Percentiles rank a stretch among this genome's conserved stretches.
phyloP scores from a whole-genome alignment of 768 basidiomycete species.

The Boletales sp. region DNA sequence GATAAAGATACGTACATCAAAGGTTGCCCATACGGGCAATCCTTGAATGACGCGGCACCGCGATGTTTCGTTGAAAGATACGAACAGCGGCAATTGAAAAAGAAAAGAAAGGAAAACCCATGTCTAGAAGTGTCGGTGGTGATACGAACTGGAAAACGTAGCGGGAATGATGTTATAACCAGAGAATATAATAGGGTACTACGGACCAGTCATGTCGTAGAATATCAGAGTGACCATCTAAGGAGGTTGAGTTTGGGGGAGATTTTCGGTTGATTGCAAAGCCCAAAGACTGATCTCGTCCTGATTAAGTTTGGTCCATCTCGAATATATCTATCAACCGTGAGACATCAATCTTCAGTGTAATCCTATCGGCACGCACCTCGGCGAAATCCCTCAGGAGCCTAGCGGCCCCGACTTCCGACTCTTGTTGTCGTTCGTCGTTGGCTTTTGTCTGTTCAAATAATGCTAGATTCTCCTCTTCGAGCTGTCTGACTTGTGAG shows the following conservation, averaged over 20 bases:
- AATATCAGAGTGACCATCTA: background rate
- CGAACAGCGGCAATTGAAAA: too few relatives aligned
- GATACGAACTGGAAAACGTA: too few relatives aligned
- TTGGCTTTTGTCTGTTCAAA: conserved; percentile 50
- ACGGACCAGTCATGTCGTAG: too few relatives aligned
- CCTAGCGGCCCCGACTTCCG: conserved; percentile 42
- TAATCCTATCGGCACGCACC: conserved; percentile 32
- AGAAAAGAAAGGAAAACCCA: too few relatives aligned
- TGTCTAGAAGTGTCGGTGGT: too few relatives aligned
- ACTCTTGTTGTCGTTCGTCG: conserved; percentile 40
- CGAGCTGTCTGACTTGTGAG: conserved; percentile 40
- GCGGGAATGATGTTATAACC: too few relatives aligned
- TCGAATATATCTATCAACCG: conserved; percentile 39
- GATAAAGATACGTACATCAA: too few relatives aligned
- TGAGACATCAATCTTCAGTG: conserved; percentile 7
- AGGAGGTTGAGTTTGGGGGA: conserved; percentile 27
- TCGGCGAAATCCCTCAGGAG: conserved; percentile 53
- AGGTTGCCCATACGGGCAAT: too few relatives aligned
- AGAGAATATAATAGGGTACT: too few relatives aligned
- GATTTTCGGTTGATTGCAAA: conserved; percentile 36
- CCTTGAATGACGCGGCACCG: too few relatives aligned
- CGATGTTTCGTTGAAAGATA: too few relatives aligned
- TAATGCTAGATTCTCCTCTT: conserved; percentile 49
- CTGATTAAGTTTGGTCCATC: conserved; percentile 53
- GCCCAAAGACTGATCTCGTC: conserved; percentile 61